Evolutionary conservation across 176 grass and related monocot genomes (phyloP).

Genomic region (Zizania latifolia): DNA sequence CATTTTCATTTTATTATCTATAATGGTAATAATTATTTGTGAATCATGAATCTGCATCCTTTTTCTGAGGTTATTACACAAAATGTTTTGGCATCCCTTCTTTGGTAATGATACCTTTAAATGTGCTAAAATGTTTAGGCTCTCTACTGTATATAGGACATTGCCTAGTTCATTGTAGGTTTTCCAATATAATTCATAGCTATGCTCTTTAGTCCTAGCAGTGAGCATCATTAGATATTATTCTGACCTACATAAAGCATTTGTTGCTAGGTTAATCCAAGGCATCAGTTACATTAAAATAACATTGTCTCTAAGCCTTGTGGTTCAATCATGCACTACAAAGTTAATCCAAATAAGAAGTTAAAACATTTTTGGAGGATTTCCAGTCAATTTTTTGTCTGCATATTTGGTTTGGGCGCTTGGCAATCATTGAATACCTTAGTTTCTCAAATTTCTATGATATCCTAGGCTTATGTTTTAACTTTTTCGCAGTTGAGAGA

Average conservation of each 20-base stretch:
- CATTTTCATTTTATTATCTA: background rate
- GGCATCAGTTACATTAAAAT: background rate
- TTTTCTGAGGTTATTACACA: background rate
- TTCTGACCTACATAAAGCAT: background rate
- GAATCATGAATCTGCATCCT: background rate
- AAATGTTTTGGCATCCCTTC: background rate
- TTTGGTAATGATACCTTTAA: background rate
- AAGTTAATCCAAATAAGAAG: background rate
- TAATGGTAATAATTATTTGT: background rate
- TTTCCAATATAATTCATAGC: background rate
- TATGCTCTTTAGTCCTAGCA: background rate
- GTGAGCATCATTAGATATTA: background rate
- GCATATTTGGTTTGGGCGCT: background rate
- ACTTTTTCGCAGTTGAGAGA: conserved; percentile 65
- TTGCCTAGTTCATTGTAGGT: background rate
- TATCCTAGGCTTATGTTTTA: background rate
- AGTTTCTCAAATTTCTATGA: background rate
- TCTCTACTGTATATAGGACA: background rate
- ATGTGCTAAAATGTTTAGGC: background rate
- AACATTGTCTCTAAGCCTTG: background rate
- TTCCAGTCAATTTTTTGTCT: background rate
- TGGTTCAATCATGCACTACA: background rate
- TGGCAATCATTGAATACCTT: background rate
- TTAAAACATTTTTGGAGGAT: background rate
- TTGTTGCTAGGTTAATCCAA: background rate